A percentile compares a stretch with the other conserved stretches of the same genome.
phyloP scores from a whole-genome alignment of 345 rosid species.

The Gynandropsis gynandra region DNA sequence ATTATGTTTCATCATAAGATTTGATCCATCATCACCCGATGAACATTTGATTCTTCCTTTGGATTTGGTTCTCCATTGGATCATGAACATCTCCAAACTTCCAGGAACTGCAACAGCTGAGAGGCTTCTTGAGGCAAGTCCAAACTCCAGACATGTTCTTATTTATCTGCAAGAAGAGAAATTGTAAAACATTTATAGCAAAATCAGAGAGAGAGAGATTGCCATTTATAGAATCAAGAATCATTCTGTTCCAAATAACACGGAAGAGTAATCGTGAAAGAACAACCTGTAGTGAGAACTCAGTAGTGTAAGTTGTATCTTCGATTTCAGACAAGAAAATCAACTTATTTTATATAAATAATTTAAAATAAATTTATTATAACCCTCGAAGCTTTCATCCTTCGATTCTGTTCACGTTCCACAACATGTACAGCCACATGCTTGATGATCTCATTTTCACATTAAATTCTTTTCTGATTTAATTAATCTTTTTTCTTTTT shows the following conservation, averaged over 20 bases:
- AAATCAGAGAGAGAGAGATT: slow-evolving; percentile 14
- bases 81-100: slow-evolving; percentile 28
- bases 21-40: background rate
- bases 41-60: slow-evolving; percentile 13
- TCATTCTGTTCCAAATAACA: too few relatives aligned
- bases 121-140: slow-evolving; percentile 40
- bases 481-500: too few relatives aligned
- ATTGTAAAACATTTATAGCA: too few relatives aligned
- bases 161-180: too few relatives aligned
- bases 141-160: slow-evolving; percentile 36
- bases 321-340: slow-evolving; percentile 2
- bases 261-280: too few relatives aligned
- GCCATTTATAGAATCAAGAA: too few relatives aligned
- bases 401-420: slow-evolving; percentile 33
- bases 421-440: slow-evolving; percentile 26
- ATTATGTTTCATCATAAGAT: background rate
- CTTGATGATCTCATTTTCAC: slow-evolving; percentile 9
- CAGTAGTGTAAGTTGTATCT: too few relatives aligned
- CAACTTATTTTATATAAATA: slow-evolving; percentile 11
- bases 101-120: slow-evolving; percentile 35
- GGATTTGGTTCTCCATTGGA: slow-evolving; percentile 19
- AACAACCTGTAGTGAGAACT: too few relatives aligned
- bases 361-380: slow-evolving; percentile 17
- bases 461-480: too few relatives aligned
- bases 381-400: slow-evolving; percentile 20